Conservation (phyloP, 345 rosid genomes). For the Melaleuca alternifolia region DNA sequence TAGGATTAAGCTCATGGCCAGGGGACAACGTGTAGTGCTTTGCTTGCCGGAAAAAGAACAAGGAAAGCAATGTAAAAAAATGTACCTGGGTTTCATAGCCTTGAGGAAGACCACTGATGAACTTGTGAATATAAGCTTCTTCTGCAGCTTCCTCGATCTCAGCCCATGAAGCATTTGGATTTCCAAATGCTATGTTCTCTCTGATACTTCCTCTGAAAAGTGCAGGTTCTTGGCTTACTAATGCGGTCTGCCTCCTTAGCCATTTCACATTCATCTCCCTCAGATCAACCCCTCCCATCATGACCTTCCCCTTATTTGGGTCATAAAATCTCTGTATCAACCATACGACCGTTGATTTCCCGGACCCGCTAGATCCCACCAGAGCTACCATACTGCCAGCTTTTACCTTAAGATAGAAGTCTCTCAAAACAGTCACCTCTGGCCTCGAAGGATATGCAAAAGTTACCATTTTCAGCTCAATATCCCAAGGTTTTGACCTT, state of each 20-base stretch:
- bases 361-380: constrained; percentile 62
- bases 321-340: constrained; percentile 53
- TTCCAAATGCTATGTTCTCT: constrained; percentile 52
- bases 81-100: constrained; percentile 57
- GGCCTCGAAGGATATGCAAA: constrained; percentile 63
- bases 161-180: constrained; percentile 48
- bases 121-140: constrained; percentile 57
- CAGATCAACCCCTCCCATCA: constrained; percentile 45
- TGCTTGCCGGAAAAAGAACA: neutral
- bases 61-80: neutral
- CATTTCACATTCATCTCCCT: constrained; percentile 43
- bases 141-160: constrained; percentile 64
- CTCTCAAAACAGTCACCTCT: constrained; percentile 25
- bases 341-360: constrained; percentile 63
- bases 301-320: constrained; percentile 42
- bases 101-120: constrained; percentile 52
- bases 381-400: constrained; percentile 56
- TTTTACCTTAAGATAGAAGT: constrained; percentile 35
- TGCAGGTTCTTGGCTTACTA: constrained; percentile 67
- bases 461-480: constrained; percentile 45
- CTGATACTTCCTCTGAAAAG: constrained; percentile 41
- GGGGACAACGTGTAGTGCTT: neutral
- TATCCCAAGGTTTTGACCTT: constrained; percentile 24
- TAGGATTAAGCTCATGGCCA: neutral
- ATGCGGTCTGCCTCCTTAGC: constrained; percentile 43